Evolutionary conservation across 345 rosid species (phyloP), one percentile per base, ranked within the genome.

Genomic region (Melastoma malabathricum): DNA sequence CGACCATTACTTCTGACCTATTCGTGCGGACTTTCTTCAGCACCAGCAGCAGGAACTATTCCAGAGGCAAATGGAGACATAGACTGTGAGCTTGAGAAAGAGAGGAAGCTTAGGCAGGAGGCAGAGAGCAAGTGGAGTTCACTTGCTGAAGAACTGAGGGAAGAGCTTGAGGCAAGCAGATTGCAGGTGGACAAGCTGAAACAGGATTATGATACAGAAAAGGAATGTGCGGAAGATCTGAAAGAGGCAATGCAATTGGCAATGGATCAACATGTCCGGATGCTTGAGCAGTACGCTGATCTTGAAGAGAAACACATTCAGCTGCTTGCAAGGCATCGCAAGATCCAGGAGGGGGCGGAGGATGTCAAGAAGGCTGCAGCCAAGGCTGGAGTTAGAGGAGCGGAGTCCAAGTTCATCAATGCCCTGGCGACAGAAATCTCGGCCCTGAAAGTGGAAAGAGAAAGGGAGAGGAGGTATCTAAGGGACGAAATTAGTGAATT

Each of bases 231-330:
- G 1, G 85, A 81, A 71, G 99, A 93, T 61, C 71, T 83, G 70
- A 75, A 73, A 50, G 92, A 88, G 75, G 95, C 97, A 46, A 77
- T 93, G 95, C 97, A 76, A 72, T 76, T 74, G 78, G 97, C 97
- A 31, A 93, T 93, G 94, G 81, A 78, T 59, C 95, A 97, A 15
- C 90, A 93, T 66, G 92, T 89, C 39, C 77, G 97, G 56, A 85
- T 88, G 89, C 83, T 93, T 65, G 99, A 93, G 62, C 95, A 93
- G 60, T 83, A 88, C 63, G 97, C 85, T 13, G 99, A 93, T 71
- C 82, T 93, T 46, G 87, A 93, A 68, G 99, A 81, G 73, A 85
- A 81, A 48, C 99, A 93, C 64, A 93, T 93, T 29, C 82, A 77
- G 18, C 63, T 93, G 70, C 97, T 93, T 58, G 84, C 88, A 52